Base-by-base conservation (phyloP, 129 eudicot species). In the Silybum marianum region DNA sequence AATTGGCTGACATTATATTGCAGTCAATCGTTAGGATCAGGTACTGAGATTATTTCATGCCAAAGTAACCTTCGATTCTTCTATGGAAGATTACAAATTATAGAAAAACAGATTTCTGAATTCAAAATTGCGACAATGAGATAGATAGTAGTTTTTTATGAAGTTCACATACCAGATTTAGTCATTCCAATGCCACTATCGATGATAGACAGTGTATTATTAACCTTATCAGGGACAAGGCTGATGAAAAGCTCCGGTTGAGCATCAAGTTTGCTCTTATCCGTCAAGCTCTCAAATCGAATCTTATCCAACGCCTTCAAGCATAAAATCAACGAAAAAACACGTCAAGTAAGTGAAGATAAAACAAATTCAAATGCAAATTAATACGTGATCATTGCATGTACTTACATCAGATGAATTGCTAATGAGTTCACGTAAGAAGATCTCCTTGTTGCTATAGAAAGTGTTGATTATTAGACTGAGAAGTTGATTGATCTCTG, bases 361-460 rank as follows among this genome's bases (percentile, higher is more conserved):
- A 44, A 44, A 40, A 32, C 70, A 74, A 69, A 19, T 19, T 8
- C 21, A 24, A 63, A 7, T 7, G 3, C n/a, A 7, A 25, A 26
- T 28, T 28, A 28, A 28, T 23, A n/a, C 4, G 30, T 66, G 30
- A 28, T 0, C 18, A 44, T 66, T 26, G 11, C 19, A 25, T 12
- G 40, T n/a, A 77, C 80, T 77, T 46, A 79, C 82, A 65, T 79
- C 84, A 11, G 78, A 80, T 8, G 84, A 51, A 23, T 80, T 80
- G 84, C 84, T 80, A 77, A 80, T 72, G 78, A 80, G 84, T 71
- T 80, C 84, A 69, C 86, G 86, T 19, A 83, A 81, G 40, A 83
- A 83, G 75, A 83, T 83, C 86, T 83, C 86, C 40, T 83, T 83
- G 78, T 83, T 83, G 66, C 78, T 58, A 4, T 58, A 58, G 66